These are phyloP conservation scores for Leptoxyphium fumago DNA, from an alignment of 2,329 filamentous ascomycete species.

Conservation along the genomic window DNA sequence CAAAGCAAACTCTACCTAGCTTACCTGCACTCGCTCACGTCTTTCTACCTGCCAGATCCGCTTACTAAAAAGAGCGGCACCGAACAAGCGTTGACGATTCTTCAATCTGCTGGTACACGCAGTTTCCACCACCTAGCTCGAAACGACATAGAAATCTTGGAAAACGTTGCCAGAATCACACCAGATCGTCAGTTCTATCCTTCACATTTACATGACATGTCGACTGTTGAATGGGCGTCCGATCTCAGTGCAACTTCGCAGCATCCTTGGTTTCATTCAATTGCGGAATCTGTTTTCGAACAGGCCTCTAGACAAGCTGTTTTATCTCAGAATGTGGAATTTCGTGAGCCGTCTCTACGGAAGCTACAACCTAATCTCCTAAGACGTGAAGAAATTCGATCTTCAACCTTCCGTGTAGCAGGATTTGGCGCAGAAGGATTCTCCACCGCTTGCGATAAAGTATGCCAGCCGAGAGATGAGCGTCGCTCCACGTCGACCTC, in stretches of 20 bases:
- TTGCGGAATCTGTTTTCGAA: conserved; percentile 14
- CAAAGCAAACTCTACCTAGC: conserved; percentile 22
- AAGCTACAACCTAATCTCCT: conserved; percentile 10
- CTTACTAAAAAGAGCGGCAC: conserved; percentile 45
- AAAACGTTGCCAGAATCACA: conserved; percentile 17
- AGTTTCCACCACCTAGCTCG: conserved; percentile 12
- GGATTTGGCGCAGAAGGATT: conserved; percentile 21
- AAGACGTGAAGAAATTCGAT: conserved; percentile 17
- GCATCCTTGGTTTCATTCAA: conserved; percentile 21
- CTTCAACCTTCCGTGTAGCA: conserved; percentile 15
- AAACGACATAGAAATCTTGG: conserved; percentile 10
- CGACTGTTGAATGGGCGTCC: conserved; percentile 29
- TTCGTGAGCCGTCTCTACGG: background rate
- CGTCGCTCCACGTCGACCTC: background rate
- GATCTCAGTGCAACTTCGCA: conserved; percentile 27
- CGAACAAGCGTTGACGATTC: conserved; percentile 33
- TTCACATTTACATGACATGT: conserved; percentile 24
- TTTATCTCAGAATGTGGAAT: conserved; percentile 6
- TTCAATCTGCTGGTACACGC: conserved; percentile 8
- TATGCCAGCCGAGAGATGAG: conserved; percentile 11
- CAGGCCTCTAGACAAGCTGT: conserved; percentile 7
- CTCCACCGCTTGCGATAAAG: conserved; percentile 8
- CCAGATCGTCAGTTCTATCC: conserved; percentile 32
- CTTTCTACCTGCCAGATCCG: conserved; percentile 40
- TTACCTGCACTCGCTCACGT: conserved; percentile 45